These are phyloP conservation scores for Dactylellina cionopaga DNA, from an alignment of 2,329 filamentous ascomycete genomes.

Conservation along the genomic window DNA sequence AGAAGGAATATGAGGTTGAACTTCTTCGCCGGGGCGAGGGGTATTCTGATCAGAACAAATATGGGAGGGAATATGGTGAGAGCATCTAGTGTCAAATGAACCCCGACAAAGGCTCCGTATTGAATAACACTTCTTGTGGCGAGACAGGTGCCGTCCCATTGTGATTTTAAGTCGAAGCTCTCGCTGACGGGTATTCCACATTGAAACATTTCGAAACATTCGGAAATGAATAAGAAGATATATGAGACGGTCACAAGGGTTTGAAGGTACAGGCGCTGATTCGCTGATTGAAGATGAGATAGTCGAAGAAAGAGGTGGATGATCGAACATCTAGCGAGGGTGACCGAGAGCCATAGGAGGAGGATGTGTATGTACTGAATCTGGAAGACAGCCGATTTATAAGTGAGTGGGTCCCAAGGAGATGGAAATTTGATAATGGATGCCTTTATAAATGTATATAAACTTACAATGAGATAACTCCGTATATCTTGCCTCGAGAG, in stretches of 20 bases:
- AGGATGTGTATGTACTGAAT: conserved; percentile 12
- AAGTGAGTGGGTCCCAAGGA: neutral
- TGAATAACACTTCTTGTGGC: neutral
- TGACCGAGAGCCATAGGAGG: neutral
- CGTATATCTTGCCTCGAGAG: conserved; percentile 1
- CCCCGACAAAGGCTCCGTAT: conserved; percentile 6
- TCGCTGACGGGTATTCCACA: neutral
- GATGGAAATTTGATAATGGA: neutral
- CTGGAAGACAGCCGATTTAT: neutral
- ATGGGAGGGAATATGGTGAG: conserved; percentile 32
- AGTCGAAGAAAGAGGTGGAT: conserved; percentile 32
- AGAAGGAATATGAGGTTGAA: conserved; percentile 28
- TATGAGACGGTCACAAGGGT: conserved; percentile 9
- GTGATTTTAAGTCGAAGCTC: neutral
- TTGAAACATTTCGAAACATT: conserved; percentile 6
- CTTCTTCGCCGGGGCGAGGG: conserved; percentile 11
- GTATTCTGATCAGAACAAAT: neutral
- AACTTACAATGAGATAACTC: neutral
- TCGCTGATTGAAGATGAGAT: conserved; percentile 1
- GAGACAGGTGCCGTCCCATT: conserved; percentile 15
- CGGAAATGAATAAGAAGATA: neutral
- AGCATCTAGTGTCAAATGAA: conserved; percentile 14
- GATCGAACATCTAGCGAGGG: conserved; percentile 13
- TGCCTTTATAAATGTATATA: too few relatives aligned
- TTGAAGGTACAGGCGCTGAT: conserved; percentile 4